Base-by-base conservation (phyloP, 768 basidiomycete species). In the Phaeotremella fagi region DNA sequence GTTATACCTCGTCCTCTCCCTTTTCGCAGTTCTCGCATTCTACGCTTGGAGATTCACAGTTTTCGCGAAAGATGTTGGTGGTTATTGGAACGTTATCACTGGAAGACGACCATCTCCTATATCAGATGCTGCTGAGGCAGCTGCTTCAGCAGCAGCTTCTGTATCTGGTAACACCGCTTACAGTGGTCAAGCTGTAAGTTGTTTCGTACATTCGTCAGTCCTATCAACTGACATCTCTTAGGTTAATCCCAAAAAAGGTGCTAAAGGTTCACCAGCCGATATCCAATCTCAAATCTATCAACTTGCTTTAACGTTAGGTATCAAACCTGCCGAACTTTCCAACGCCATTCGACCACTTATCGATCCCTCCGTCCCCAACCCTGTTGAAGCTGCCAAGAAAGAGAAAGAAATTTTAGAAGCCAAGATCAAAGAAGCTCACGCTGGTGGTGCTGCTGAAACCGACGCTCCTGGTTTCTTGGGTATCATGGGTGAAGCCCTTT, bases 361-460 rank as follows among this genome's bases (percentile, higher is more conserved):
- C 47, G 72, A 74, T 50, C 72, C 72, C 11, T 65, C 70, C 25
- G 70, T 68, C 2, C 66, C 70, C 7, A 69, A 72, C 57, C 68
- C 72, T 20, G 59, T 59, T 26, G 72, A 68, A 18, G 64, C 66
- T 22, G 70, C 63, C 16, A 57, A 64, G 47, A 54, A 60, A 31
- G 68, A 70, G 29, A 54, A 55, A 25, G 61, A 70, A 31, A 49
- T 70, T 27, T 55, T 71, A 35, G 59, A 56, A 46, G 52, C 50
- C 37, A 52, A 68, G 48, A 25, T 61, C 14, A 59, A 60, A 48
- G 58, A 52, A n/a, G 51, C 50, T 12, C 28, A 54, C 7, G 55
- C 35, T n/a, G 59, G 48, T 81, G 49, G 77, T 87, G 59, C 78
- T 86, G 50, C 91, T 86, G 65, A 88, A 86, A 1, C 83, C 85